Conservation (phyloP, 2,329 filamentous ascomycete species). For the Cladophialophora chaetospira region DNA sequence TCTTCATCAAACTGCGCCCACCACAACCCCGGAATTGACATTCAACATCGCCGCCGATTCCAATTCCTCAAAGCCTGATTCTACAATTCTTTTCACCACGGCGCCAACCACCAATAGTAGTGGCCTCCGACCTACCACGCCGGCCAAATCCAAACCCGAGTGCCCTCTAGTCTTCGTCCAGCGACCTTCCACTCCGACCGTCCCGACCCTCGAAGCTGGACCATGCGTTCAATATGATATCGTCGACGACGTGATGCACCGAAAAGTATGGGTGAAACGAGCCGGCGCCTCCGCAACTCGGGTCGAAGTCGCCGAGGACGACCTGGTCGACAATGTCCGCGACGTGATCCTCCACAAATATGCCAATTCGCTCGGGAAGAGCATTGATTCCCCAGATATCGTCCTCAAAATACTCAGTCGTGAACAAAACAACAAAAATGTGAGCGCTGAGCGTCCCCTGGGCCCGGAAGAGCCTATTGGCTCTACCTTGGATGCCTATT, state of each 20-base stretch:
- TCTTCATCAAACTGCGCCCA: conserved; percentile 29
- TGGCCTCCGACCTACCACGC: not conserved
- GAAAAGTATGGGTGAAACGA: conserved; percentile 95
- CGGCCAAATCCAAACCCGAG: not conserved
- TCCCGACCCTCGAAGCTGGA: conserved; percentile 16
- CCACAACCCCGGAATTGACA: conserved; percentile 31
- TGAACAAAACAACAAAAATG: conserved; percentile 51
- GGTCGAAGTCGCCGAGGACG: conserved; percentile 81
- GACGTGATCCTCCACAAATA: conserved; percentile 94
- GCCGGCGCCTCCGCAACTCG: conserved; percentile 82
- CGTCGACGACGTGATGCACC: conserved; percentile 44
- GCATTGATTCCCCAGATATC: conserved; percentile 89
- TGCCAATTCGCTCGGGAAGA: conserved; percentile 83
- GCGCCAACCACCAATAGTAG: not conserved
- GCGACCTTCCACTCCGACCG: conserved; percentile 24
- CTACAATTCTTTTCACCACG: not conserved
- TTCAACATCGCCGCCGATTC: conserved; percentile 4
- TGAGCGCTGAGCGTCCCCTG: conserved; percentile 65
- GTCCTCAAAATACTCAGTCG: conserved; percentile 75
- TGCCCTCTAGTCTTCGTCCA: conserved; percentile 23
- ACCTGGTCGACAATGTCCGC: conserved; percentile 90
- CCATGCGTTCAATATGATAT: conserved; percentile 25
- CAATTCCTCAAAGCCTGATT: not conserved
- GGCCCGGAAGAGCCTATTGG: conserved; percentile 85
- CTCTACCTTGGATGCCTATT: conserved; percentile 77